These are phyloP conservation scores for Blepharisma japonicum DNA, from an alignment of 73 alveolate species.

Conservation along the genomic window DNA sequence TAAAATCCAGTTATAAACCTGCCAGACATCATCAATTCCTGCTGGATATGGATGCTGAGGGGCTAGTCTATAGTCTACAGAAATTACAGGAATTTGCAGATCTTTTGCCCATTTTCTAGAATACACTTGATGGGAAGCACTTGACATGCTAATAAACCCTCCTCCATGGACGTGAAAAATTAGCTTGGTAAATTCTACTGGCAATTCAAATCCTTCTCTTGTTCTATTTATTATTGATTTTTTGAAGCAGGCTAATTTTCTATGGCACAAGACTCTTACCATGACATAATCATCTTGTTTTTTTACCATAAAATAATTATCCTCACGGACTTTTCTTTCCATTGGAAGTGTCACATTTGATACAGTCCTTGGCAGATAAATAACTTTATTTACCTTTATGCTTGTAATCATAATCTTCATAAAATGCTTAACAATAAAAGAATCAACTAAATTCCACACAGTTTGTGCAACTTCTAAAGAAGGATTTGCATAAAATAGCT, in stretches of 20 bases:
- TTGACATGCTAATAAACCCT: slow-evolving; percentile 90
- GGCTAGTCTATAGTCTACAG: slow-evolving; percentile 90
- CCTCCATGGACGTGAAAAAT: slow-evolving; percentile 95
- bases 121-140: slow-evolving; percentile 78
- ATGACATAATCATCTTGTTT: too few species aligned
- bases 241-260: too few species aligned
- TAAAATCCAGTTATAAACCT: slow-evolving; percentile 76
- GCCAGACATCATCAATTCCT: slow-evolving; percentile 90
- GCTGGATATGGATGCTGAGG: slow-evolving; percentile 85
- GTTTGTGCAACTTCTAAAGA: not conserved
- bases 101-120: slow-evolving; percentile 83
- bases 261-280: too few species aligned
- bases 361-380: slow-evolving; percentile 34
- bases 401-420: slow-evolving; percentile 31
- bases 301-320: not conserved
- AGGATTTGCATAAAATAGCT: slow-evolving; percentile 9
- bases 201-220: too few species aligned
- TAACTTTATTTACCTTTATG: slow-evolving; percentile 19
- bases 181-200: slow-evolving; percentile 25
- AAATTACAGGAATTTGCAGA: slow-evolving; percentile 77
- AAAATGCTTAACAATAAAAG: slow-evolving; percentile 23
- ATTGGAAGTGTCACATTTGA: not conserved
- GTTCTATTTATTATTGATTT: too few species aligned
- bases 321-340: slow-evolving; percentile 8
- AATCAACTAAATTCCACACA: slow-evolving; percentile 44